phyloP scores from a whole-genome alignment of 176 grass and related monocot species.

The Carex myosuroides region DNA sequence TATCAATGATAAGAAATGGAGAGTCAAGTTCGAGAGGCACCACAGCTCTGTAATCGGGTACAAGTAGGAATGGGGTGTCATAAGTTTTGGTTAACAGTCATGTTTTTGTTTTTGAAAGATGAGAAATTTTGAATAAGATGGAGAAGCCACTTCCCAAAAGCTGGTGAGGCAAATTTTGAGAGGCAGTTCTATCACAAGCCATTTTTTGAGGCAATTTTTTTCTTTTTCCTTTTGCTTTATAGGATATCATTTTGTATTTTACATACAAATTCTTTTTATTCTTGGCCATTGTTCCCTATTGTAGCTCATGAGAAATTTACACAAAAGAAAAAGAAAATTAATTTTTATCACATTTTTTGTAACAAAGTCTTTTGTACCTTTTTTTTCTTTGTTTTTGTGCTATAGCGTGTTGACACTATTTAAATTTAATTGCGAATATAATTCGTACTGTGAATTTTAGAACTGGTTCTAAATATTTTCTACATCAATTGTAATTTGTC shows the following conservation, averaged over 20 bases:
- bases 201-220: slow-evolving; percentile 24
- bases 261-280: slow-evolving; percentile 13
- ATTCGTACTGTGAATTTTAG: background rate
- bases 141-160: background rate
- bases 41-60: slow-evolving; percentile 43
- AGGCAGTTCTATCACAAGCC: slow-evolving; percentile 12
- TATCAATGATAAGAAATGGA: slow-evolving; percentile 55
- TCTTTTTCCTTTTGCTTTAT: slow-evolving; percentile 5
- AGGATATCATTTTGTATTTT: slow-evolving; percentile 20
- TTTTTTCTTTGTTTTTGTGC: background rate
- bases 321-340: slow-evolving; percentile 15
- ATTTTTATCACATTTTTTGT: background rate
- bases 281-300: background rate
- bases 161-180: background rate
- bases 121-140: background rate
- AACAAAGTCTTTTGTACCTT: background rate
- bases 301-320: slow-evolving; percentile 13
- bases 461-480: background rate
- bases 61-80: slow-evolving; percentile 16
- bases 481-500: background rate
- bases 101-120: background rate
- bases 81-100: background rate
- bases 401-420: background rate
- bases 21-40: slow-evolving; percentile 37
- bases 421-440: background rate